Evolutionary conservation across 805 yeast genomes (phyloP).

Genomic region (Candida stauntonica): DNA sequence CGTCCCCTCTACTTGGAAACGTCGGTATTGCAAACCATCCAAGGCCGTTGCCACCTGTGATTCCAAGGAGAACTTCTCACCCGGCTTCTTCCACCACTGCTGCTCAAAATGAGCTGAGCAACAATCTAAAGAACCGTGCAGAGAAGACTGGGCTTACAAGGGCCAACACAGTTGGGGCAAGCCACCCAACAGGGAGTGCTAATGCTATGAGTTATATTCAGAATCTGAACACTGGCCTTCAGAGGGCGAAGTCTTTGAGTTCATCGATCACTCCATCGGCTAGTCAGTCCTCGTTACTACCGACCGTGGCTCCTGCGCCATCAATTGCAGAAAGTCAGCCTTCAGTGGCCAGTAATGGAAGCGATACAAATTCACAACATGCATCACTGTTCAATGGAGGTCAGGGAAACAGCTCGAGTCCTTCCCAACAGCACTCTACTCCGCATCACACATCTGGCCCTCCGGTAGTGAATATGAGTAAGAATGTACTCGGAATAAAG

Average conservation of each 20-base stretch:
- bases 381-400: too few relatives aligned
- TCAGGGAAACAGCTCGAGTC: too few relatives aligned
- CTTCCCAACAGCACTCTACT: not conserved
- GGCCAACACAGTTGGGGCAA: slow-evolving; percentile 7
- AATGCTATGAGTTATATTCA: slow-evolving; percentile 12
- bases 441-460: not conserved
- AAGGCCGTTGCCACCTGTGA: not conserved
- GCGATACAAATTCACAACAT: too few relatives aligned
- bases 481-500: slow-evolving; percentile 7
- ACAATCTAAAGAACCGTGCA: slow-evolving; percentile 7
- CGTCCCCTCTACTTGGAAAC: not conserved
- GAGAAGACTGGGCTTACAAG: slow-evolving; percentile 6
- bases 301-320: too few relatives aligned
- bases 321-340: too few relatives aligned
- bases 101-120: slow-evolving; percentile 15
- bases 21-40: not conserved
- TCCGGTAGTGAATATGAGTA: slow-evolving; percentile 3
- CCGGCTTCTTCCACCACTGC: not conserved
- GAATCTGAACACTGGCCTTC: slow-evolving; percentile 4
- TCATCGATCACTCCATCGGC: not conserved
- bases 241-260: slow-evolving; percentile 1
- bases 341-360: too few relatives aligned
- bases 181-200: slow-evolving; percentile 7
- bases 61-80: not conserved
- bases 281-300: too few relatives aligned